These are phyloP conservation scores for Coprinellus aureogranulatus DNA, from an alignment of 768 basidiomycete genomes.

Conservation along the genomic window DNA sequence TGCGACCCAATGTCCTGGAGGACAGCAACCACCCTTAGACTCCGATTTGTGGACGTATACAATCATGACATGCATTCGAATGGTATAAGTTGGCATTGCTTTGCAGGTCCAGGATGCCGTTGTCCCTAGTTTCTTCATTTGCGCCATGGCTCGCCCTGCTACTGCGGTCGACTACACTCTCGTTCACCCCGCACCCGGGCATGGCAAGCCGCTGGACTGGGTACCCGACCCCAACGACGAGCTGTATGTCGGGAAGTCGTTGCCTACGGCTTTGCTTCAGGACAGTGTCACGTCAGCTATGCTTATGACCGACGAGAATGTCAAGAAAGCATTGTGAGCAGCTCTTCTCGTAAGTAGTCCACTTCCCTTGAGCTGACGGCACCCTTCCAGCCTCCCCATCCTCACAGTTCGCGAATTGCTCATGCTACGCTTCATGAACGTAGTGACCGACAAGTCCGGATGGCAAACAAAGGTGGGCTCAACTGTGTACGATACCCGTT, in stretches of 20 bases:
- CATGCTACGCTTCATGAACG: slow-evolving; percentile 36
- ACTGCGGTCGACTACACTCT: neutral
- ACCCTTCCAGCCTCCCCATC: slow-evolving; percentile 10
- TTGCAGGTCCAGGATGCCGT: no score
- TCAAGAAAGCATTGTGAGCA: neutral
- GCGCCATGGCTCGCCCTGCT: no score
- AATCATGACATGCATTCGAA: no score
- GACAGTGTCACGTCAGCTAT: neutral
- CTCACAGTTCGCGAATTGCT: slow-evolving; percentile 28
- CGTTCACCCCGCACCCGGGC: neutral
- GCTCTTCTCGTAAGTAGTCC: no score
- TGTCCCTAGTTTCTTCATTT: no score
- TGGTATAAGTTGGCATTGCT: no score
- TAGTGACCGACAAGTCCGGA: slow-evolving; percentile 30
- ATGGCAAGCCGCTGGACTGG: neutral
- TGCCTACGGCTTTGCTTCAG: neutral
- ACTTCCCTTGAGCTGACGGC: no score
- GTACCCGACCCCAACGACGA: neutral
- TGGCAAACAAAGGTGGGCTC: slow-evolving; percentile 30
- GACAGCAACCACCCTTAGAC: no score
- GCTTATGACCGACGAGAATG: neutral
- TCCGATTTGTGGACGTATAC: no score
- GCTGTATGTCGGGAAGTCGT: neutral
- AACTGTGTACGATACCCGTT: neutral
- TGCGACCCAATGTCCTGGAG: no score